Evolutionary conservation across 352 stramenopile species (phyloP).

Genomic region (Pythium coloratum): DNA sequence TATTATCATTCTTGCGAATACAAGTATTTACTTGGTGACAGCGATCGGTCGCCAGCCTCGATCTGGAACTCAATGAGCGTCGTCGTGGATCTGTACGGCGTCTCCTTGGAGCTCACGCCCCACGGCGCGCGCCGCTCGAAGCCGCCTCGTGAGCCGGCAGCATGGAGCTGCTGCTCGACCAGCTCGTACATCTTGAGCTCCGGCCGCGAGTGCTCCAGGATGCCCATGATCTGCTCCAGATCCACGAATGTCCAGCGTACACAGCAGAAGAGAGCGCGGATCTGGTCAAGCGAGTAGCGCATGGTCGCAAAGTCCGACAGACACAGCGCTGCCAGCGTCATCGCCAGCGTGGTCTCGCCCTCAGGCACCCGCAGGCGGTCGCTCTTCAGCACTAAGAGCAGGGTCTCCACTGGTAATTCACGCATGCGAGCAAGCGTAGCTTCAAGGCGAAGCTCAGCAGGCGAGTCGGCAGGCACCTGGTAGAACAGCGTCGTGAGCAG

Average conservation of each 20-base stretch:
- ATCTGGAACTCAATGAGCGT: conserved; percentile 62
- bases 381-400: conserved; percentile 57
- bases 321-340: conserved; percentile 44
- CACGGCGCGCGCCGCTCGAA: conserved; percentile 25
- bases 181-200: conserved; percentile 63
- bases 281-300: conserved; percentile 34
- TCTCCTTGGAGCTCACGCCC: conserved; percentile 2
- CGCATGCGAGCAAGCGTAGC: conserved; percentile 15
- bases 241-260: conserved; percentile 69
- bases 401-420: conserved; percentile 54
- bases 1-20: conserved; percentile 14
- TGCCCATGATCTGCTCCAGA: conserved; percentile 54
- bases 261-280: conserved; percentile 53
- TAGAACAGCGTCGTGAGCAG: conserved; percentile 69
- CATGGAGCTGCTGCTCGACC: conserved; percentile 33
- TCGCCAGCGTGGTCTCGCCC: conserved; percentile 52
- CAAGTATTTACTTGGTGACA: conserved; percentile 31
- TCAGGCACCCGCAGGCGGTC: conserved; percentile 57
- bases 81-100: conserved; percentile 34
- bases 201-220: conserved; percentile 40
- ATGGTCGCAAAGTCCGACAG: conserved; percentile 14
- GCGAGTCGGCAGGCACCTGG: conserved; percentile 28
- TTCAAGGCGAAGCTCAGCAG: conserved; percentile 10
- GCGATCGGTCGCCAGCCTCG: conserved; percentile 47
- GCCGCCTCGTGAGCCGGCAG: conserved; percentile 11